Conservation (phyloP, 768 basidiomycete species). For the Termitomyces eurrhizus region DNA sequence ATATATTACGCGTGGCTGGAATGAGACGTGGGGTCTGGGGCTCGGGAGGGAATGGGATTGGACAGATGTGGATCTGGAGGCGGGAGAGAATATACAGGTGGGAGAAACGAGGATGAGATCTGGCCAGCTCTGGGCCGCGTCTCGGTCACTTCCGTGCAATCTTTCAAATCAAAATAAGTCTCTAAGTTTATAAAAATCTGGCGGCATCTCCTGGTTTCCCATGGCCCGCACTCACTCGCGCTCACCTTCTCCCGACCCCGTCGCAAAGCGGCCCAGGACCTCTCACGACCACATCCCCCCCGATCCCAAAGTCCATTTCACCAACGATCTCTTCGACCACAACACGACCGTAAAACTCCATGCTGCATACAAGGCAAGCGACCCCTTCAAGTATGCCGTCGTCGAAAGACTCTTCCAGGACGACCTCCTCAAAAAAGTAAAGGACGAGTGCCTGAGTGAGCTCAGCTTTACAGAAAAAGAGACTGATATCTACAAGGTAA, state of each 20-base stretch:
- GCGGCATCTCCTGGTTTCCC: background rate
- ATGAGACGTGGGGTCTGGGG: background rate
- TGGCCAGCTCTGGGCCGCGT: conserved; percentile 9
- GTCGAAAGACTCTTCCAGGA: conserved; percentile 83
- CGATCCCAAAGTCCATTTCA: conserved; percentile 37
- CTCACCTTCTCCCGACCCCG: conserved; percentile 22
- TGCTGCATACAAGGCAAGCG: conserved; percentile 48
- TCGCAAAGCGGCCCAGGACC: conserved; percentile 26
- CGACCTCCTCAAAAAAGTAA: conserved; percentile 72
- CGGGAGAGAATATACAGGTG: background rate
- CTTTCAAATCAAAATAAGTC: conserved; percentile 4
- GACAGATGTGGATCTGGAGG: background rate
- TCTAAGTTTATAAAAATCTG: conserved; percentile 7
- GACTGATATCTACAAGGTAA: conserved; percentile 96
- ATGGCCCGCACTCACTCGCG: conserved; percentile 29
- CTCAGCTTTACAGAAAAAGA: conserved; percentile 90
- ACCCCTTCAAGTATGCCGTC: conserved; percentile 81
- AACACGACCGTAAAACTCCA: conserved; percentile 53
- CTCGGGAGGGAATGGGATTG: background rate
- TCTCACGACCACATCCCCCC: conserved; percentile 24
- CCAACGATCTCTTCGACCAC: conserved; percentile 53
- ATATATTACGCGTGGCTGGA: too few species aligned
- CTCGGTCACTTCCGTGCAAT: conserved; percentile 12
- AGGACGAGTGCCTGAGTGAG: conserved; percentile 78
- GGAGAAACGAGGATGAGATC: background rate